A percentile compares a stretch with the other conserved stretches of the same genome.
Evolutionary conservation across 2,329 filamentous ascomycete species (phyloP).

Genomic region (Didymella exigua): DNA sequence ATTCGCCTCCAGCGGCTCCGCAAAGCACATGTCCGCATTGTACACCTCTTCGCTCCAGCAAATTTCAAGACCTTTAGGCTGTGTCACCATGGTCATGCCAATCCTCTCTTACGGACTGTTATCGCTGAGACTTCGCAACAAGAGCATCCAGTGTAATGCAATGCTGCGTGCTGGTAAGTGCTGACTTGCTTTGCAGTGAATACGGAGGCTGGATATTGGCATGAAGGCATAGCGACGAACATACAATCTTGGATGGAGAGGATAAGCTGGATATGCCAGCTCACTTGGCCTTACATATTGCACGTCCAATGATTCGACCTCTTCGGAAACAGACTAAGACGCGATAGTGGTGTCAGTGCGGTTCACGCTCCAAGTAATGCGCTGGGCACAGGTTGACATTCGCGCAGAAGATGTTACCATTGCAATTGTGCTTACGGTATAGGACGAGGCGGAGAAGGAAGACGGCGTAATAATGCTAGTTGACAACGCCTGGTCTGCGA

Average conservation of each 20-base stretch:
- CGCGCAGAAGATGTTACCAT: conserved; percentile 31
- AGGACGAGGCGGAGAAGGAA: conserved; percentile 34
- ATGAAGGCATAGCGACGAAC: conserved; percentile 11
- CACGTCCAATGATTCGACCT: no score
- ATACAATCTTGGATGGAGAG: conserved; percentile 32
- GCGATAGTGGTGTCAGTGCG: not conserved
- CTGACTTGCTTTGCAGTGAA: not conserved
- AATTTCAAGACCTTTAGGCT: no score
- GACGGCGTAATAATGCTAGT: conserved; percentile 36
- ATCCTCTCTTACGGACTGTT: no score
- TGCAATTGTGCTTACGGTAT: conserved; percentile 34
- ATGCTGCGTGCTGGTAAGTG: conserved; percentile 50
- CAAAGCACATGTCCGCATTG: no score
- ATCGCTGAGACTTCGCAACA: conserved; percentile 53
- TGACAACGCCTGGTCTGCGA: conserved; percentile 38
- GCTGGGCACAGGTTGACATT: conserved; percentile 29
- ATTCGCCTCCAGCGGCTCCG: no score
- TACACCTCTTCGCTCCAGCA: no score
- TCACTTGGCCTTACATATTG: no score
- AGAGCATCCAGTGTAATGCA: conserved; percentile 55
- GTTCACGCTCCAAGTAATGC: conserved; percentile 6
- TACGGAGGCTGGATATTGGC: not conserved
- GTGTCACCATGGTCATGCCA: no score
- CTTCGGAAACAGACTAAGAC: conserved; percentile 23
- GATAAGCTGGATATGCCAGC: conserved; percentile 26